These are phyloP conservation scores for Boletus barrowsii DNA, from an alignment of 768 basidiomycete genomes.

Conservation along the genomic window DNA sequence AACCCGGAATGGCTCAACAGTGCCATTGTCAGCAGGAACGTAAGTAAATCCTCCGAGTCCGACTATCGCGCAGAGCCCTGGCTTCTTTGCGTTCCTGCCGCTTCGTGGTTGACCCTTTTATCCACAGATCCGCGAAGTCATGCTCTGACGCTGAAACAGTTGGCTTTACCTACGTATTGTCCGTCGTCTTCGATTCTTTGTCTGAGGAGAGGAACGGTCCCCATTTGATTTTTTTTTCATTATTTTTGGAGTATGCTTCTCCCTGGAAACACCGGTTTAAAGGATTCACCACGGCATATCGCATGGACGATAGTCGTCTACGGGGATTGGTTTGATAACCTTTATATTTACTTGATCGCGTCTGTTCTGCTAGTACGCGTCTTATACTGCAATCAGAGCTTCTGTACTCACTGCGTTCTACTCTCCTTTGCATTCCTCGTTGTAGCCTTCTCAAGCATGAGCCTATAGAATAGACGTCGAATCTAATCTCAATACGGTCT, in stretches of 20 bases:
- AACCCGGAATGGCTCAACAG: conserved; percentile 31
- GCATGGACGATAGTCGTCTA: not conserved
- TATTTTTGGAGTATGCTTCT: not conserved
- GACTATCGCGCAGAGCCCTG: not conserved
- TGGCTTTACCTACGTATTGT: too few species aligned
- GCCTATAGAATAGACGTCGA: too few species aligned
- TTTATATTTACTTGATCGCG: too few species aligned
- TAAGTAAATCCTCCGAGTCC: conserved; percentile 38
- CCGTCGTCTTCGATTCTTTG: not conserved
- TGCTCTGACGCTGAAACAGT: conserved; percentile 36
- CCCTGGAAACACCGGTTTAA: not conserved
- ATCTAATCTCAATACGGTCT: too few species aligned
- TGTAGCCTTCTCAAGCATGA: too few species aligned
- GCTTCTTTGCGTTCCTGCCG: not conserved
- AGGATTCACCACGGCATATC: conserved; percentile 2
- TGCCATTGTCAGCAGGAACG: conserved; percentile 67
- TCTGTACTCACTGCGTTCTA: not conserved
- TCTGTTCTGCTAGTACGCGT: too few species aligned
- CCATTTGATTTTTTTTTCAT: not conserved
- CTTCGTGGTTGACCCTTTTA: conserved; percentile 1
- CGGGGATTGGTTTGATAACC: too few species aligned
- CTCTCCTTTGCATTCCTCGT: too few species aligned
- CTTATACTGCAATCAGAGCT: not conserved
- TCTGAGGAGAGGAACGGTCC: not conserved
- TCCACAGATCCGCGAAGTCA: conserved; percentile 47